A percentile compares a stretch with the other conserved stretches of the same genome.
Conservation (phyloP, 495 filamentous ascomycete species). For the Podospora pseudoanserina region DNA sequence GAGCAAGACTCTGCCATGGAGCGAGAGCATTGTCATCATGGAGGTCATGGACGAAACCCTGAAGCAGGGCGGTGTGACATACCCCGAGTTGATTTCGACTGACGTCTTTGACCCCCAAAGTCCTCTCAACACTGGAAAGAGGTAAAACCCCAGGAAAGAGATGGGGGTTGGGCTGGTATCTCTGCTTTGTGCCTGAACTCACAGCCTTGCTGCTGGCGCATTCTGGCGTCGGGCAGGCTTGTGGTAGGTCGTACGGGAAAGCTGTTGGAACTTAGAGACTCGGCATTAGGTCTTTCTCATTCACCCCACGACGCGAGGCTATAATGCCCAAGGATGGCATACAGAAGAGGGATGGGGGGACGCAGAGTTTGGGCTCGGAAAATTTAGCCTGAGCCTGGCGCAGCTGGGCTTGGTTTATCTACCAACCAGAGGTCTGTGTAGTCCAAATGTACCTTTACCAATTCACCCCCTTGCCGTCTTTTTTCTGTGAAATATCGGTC, state of each 20-base stretch:
- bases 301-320: neutral
- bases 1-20: constrained; percentile 67
- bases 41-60: constrained; percentile 89
- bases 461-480: neutral
- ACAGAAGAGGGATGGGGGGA: neutral
- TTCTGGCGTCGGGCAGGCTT: neutral
- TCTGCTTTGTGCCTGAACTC: neutral
- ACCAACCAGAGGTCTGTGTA: neutral
- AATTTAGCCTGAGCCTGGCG: neutral
- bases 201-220: neutral
- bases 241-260: neutral
- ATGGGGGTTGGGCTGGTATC: neutral
- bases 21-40: constrained; percentile 91
- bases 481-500: neutral
- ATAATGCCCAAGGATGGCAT: constrained; percentile 8
- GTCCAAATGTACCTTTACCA: neutral
- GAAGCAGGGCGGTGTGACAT: constrained; percentile 68
- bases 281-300: neutral
- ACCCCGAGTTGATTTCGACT: constrained; percentile 79
- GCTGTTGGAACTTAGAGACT: neutral
- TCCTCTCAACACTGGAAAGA: constrained; percentile 47
- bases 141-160: constrained; percentile 13
- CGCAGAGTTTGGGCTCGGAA: constrained; percentile 8
- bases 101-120: constrained; percentile 61
- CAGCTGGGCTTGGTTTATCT: constrained; percentile 1